Base-by-base conservation (phyloP, 352 stramenopile species). In the Phytophthora cryptogea region DNA sequence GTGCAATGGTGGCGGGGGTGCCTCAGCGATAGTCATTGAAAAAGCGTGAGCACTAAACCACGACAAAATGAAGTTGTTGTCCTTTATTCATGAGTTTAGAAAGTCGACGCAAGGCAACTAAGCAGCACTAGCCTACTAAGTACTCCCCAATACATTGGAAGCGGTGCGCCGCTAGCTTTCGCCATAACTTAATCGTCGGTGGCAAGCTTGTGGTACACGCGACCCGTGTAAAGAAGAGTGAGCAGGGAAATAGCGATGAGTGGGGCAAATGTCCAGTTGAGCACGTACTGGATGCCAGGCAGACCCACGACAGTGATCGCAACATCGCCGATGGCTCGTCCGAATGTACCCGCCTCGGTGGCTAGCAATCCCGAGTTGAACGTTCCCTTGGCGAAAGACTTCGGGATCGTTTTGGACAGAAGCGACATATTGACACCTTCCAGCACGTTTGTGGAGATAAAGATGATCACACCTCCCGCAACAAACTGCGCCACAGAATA, bases 1-100 rank as follows among this genome's bases (percentile, higher is more conserved):
- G 26, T 99, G 97, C 76, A 99, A 99, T 72, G 97, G 97, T 30
- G 97, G 96, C 20, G 96, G 96, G 45, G 96, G 96, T 27, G 96
- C 96, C 17, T 97, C 89, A 3, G 96, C 96, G 1, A 83, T 99
- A 49, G 78, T 99, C 39, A 80, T 99, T 55, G 93, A 99, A 78
- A 85, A 61, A 48, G 36, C 36, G 23, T 69, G 49, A 64, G n/a
- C 16, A 39, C 26, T 28, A 11, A 35, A 9, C 1, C 31, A 35
- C 8, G 31, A 4, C 14, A 17, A 7, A 26, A 43, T 43, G 8
- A 20, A 46, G 20, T 8, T 46, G 40, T 46, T 46, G 40, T 32
- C 36, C 36, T 62, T 39, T 48, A 68, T 46, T 68, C 49, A 61
- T 32, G 65, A 54, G 51, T 51, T 47, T 8, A 68, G 33, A 13